phyloP scores from a whole-genome alignment of 768 basidiomycete genomes.

The Cystobasidium onofrii region DNA sequence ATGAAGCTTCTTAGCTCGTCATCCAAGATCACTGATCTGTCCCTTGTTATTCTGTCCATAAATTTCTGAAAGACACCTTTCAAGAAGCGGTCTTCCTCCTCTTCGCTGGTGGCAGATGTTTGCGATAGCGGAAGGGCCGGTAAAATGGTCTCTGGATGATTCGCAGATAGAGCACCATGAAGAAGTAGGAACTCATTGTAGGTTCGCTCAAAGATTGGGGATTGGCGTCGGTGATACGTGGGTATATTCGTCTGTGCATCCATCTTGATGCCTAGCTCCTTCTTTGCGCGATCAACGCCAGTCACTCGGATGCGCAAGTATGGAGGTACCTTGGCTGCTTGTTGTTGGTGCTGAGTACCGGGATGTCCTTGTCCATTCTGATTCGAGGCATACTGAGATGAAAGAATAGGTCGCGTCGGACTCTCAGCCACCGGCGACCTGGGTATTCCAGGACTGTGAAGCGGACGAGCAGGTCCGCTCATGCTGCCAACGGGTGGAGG shows the following conservation, averaged over 20 bases:
- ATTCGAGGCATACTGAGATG: background rate
- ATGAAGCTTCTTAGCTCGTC: slow-evolving; percentile 92
- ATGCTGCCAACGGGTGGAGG: background rate
- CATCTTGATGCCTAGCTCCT: slow-evolving; percentile 85
- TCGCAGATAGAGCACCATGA: slow-evolving; percentile 77
- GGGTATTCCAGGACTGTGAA: slow-evolving; percentile 13
- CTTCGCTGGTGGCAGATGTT: slow-evolving; percentile 92
- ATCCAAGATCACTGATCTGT: slow-evolving; percentile 74
- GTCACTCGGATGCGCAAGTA: slow-evolving; percentile 84
- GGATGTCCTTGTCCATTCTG: background rate
- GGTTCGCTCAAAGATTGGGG: slow-evolving; percentile 64
- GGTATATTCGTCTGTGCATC: slow-evolving; percentile 96
- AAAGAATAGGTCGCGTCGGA: background rate
- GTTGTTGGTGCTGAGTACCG: background rate
- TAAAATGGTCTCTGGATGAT: slow-evolving; percentile 90
- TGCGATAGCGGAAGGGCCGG: slow-evolving; percentile 93
- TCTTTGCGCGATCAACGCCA: slow-evolving; percentile 83
- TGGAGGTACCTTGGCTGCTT: slow-evolving; percentile 46
- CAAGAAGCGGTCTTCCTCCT: slow-evolving; percentile 94
- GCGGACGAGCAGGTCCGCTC: background rate
- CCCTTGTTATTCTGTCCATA: slow-evolving; percentile 86
- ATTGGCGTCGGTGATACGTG: slow-evolving; percentile 52
- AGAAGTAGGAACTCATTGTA: slow-evolving; percentile 92
- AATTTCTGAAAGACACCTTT: slow-evolving; percentile 91
- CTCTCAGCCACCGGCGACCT: slow-evolving; percentile 18